Base-by-base conservation (phyloP, 2,329 filamentous ascomycete species). In the Knufia fluminis region DNA sequence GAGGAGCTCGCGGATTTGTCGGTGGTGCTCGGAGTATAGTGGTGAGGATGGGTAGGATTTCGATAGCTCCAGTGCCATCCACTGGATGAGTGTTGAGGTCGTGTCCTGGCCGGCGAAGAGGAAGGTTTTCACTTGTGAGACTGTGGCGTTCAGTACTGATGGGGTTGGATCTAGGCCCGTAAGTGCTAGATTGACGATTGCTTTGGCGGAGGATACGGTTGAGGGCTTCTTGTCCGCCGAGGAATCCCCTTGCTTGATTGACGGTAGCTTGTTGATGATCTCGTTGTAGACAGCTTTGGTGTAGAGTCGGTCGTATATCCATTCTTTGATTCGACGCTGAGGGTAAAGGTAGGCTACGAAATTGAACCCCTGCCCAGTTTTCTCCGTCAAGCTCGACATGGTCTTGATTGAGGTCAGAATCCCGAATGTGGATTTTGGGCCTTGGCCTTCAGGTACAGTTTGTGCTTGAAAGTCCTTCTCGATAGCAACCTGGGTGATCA, bases 401-500 rank as follows among this genome's bases (percentile, higher is more conserved):
- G 46, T 24, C 7, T 44, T 31, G 4, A 49, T 52, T 1, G 53
- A 46, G 16, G 52, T 55, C 26, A 57, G 41, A 22, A 57, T 40
- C 1, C 54, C 53, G 17, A 52, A 52, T 10, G 24, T 22, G 8
- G 53, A 48, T 26, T 57, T 57, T 10, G 49, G 43, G 3, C 54
- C 54, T 17, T 53, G 33, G 12, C 53, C 54, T 36, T 55, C 43
- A 1, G 40, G 45, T 3, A 49, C 46, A 23, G 50, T 53, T 32
- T 58, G 56, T 3, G 56, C 51, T 16, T 51, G 46, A 31, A 56
- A 58, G 28, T 56, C 52, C 35, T 53, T 52, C 19, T 54, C 68
- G 61, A 70, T 52, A 2, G 64, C 59, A 12, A 66, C 61, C n/a
- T 65, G 60, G 14, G 58, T 58, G 40, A 70, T 72, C 23, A 71